These are phyloP conservation scores for Pseudomonodictys pantanalensis DNA, from an alignment of 495 filamentous ascomycete species.

Conservation along the genomic window DNA sequence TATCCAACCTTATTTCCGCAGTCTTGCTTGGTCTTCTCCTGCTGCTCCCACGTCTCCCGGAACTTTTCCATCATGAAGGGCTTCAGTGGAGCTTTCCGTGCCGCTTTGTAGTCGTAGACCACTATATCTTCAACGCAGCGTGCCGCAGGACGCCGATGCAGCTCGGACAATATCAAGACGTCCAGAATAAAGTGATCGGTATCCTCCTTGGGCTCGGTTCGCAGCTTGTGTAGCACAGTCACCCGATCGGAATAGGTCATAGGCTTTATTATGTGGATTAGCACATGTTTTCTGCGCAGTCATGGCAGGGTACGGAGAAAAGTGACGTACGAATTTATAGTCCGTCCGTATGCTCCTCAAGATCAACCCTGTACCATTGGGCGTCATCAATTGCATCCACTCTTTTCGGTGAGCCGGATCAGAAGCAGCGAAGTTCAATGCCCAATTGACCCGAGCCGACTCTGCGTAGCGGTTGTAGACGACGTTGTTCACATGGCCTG, in stretches of 20 bases:
- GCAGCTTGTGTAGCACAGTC: constrained; percentile 83
- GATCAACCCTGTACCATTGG: constrained; percentile 69
- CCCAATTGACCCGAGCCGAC: constrained; percentile 79
- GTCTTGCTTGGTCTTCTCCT: constrained; percentile 57
- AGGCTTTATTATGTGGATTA: too few species aligned
- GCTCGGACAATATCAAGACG: constrained; percentile 72
- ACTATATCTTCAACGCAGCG: constrained; percentile 78
- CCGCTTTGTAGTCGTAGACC: constrained; percentile 73
- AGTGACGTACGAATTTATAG: constrained; percentile 88
- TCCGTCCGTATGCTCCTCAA: constrained; percentile 76
- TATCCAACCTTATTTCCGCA: constrained; percentile 51
- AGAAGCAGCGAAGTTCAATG: constrained; percentile 68
- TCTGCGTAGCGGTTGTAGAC: constrained; percentile 83
- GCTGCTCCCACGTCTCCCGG: constrained; percentile 59
- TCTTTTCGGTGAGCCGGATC: constrained; percentile 62
- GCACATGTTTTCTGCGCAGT: too few species aligned
- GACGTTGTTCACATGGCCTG: constrained; percentile 87
- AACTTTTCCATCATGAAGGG: constrained; percentile 68
- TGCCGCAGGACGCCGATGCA: constrained; percentile 73
- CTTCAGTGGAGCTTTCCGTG: constrained; percentile 57
- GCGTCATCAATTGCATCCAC: constrained; percentile 71
- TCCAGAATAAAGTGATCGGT: constrained; percentile 59
- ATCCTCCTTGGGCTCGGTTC: constrained; percentile 46
- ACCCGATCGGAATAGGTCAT: constrained; percentile 85
- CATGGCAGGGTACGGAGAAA: too few species aligned